Base-by-base conservation (phyloP, 1,284 basidiomycete genomes). In the Sphaerobolus stellatus region DNA sequence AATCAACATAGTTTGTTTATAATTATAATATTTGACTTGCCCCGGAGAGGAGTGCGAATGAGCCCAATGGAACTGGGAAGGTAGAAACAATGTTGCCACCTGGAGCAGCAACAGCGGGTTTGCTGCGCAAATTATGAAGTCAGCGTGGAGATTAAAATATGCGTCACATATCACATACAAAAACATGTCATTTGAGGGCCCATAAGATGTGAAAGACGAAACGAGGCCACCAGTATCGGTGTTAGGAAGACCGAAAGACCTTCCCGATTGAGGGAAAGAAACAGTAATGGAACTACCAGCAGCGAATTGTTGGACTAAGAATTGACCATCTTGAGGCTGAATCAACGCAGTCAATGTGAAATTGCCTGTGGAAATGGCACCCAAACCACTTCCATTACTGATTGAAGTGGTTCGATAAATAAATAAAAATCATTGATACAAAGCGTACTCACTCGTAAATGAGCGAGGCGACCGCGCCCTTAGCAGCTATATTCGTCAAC, bases 11-110 rank as follows among this genome's bases (percentile, higher is more conserved):
- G 6, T 25, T 25, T 36, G 13, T 11, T 36, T 11, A 36, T 11
- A 36, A 36, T 11, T 11, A 36, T 11, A 11, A 36, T 36, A 18
- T 11, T 11, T 63, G 47, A 61, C 62, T 8, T 66, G 68, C 50
- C 18, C 77, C 82, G 20, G 75, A 82, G 33, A 69, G 59, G 43
- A 79, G 68, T 5, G 69, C 71, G 56, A 73, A 77, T 11, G 70
- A 70, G 38, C 80, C 79, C 4, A 75, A 63, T 30, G 69, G 70
- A 38, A 74, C 63, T 2, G 80, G 79, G 44, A 75, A 70, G 3
- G 83, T 84, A 18, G 79, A 84, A 18, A 85, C 70, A 53, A 87
- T 85, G 58, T 78, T 79, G 7, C 78, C 79, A 51, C 85, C 86
- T 1, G 84, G 84, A 18, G 84, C 82, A 16, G 79, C 73, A 30